Conservation (phyloP, 345 rosid species). For the Mercurialis annua region DNA sequence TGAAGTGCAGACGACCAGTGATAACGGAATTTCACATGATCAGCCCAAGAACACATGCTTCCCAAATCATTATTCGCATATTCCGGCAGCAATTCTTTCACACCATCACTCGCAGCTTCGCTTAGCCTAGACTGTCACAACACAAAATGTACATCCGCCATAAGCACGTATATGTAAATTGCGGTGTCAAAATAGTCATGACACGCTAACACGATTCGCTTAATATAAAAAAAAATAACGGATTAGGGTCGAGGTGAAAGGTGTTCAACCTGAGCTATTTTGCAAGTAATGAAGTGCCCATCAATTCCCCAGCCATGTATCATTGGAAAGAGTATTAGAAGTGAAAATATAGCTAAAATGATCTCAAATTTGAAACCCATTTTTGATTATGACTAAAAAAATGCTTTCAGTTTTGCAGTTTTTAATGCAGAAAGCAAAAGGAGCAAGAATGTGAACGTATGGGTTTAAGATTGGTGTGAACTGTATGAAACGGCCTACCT, state of each 20-base stretch:
- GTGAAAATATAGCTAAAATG: slow-evolving; percentile 10
- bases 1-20: slow-evolving; percentile 78
- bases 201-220: too few relatives aligned
- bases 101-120: slow-evolving; percentile 48
- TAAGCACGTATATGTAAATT: too few relatives aligned
- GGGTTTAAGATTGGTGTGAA: slow-evolving; percentile 9
- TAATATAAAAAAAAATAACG: too few relatives aligned
- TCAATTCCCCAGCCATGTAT: slow-evolving; percentile 60
- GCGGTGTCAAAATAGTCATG: too few relatives aligned
- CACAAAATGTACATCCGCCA: too few relatives aligned
- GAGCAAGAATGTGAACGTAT: slow-evolving; percentile 1
- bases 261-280: slow-evolving; percentile 63
- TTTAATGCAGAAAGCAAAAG: neutral
- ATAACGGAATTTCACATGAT: slow-evolving; percentile 57
- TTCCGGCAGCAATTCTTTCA: slow-evolving; percentile 54
- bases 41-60: slow-evolving; percentile 74
- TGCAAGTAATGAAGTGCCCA: slow-evolving; percentile 66
- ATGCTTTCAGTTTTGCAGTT: neutral
- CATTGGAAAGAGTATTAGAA: slow-evolving; percentile 23
- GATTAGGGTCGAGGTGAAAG: too few relatives aligned
- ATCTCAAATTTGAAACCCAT: slow-evolving; percentile 17
- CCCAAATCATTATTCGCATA: slow-evolving; percentile 56
- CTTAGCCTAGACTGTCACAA: slow-evolving; percentile 49
- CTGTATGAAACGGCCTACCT: neutral
- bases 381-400: neutral